These are phyloP conservation scores for Diplosphaera chodatii DNA, from an alignment of 139 green algal species.

Conservation along the genomic window DNA sequence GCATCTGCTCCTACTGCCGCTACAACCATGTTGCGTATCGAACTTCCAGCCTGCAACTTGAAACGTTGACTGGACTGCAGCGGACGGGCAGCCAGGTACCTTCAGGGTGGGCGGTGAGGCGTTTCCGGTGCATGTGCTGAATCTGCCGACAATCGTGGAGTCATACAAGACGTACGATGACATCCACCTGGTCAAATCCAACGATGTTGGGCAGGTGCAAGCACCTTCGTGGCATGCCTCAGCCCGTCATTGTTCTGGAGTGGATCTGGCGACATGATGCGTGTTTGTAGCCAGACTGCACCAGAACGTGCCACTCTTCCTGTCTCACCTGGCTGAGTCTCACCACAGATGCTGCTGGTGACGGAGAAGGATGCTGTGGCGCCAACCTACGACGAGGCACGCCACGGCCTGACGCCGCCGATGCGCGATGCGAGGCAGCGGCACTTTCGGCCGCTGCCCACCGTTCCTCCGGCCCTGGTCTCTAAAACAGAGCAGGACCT, in stretches of 20 bases:
- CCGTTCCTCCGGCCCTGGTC: constrained; percentile 30
- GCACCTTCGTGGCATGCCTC: no score
- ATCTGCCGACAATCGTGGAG: constrained; percentile 81
- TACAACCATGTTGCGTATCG: no score
- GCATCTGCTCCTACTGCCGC: no score
- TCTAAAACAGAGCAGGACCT: constrained; percentile 50
- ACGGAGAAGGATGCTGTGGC: constrained; percentile 2
- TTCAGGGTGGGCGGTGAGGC: constrained; percentile 46
- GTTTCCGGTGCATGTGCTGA: constrained; percentile 56
- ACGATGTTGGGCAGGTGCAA: constrained; percentile 76
- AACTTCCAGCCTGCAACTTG: no score
- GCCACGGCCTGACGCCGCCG: constrained; percentile 69
- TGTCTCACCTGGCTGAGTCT: no score
- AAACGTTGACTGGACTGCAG: constrained; percentile 10
- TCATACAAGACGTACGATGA: constrained; percentile 92
- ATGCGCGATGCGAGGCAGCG: constrained; percentile 57
- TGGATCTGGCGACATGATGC: no score
- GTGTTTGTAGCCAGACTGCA: no score
- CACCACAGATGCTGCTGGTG: constrained; percentile 61
- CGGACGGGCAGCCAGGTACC: constrained; percentile 26
- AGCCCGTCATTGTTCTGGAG: no score
- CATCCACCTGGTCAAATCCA: constrained; percentile 83
- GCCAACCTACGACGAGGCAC: constrained; percentile 20
- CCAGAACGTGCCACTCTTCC: no score
- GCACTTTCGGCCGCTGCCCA: constrained; percentile 48